phyloP scores from a whole-genome alignment of 768 basidiomycete species.

The Glaciozyma martinii region DNA sequence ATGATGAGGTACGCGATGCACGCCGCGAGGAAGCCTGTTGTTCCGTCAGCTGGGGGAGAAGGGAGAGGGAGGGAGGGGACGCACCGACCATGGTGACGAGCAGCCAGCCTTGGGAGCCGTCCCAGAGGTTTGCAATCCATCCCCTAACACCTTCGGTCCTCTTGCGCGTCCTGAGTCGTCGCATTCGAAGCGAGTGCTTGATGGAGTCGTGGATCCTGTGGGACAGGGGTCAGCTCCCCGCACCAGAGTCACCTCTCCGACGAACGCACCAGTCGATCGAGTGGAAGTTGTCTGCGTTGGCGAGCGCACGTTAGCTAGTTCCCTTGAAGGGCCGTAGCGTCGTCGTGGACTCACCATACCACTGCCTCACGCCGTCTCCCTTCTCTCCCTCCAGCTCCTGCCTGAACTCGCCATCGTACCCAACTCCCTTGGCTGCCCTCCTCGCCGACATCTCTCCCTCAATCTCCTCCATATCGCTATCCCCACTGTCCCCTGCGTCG shows the following conservation, averaged over 20 bases:
- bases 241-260: too few relatives aligned
- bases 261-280: conserved; percentile 54
- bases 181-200: conserved; percentile 33
- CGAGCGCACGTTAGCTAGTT: neutral
- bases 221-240: conserved; percentile 60
- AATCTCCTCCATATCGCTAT: neutral
- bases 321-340: neutral
- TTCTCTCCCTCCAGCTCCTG: conserved; percentile 23
- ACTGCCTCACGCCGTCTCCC: conserved; percentile 37
- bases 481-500: neutral
- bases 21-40: conserved; percentile 65
- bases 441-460: neutral
- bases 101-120: conserved; percentile 49
- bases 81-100: conserved; percentile 66
- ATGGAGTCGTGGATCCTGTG: conserved; percentile 91
- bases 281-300: conserved; percentile 26
- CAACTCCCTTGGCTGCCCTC: neutral
- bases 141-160: conserved; percentile 23
- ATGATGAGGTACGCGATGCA: conserved; percentile 68
- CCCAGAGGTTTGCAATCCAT: conserved; percentile 21
- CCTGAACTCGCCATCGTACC: conserved; percentile 27
- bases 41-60: conserved; percentile 35
- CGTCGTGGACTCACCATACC: conserved; percentile 33
- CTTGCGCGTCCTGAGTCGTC: conserved; percentile 16
- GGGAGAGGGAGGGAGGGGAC: conserved; percentile 57